phyloP scores from a whole-genome alignment of 2,329 filamentous ascomycete species.

The Fusarium guadeloupense region DNA sequence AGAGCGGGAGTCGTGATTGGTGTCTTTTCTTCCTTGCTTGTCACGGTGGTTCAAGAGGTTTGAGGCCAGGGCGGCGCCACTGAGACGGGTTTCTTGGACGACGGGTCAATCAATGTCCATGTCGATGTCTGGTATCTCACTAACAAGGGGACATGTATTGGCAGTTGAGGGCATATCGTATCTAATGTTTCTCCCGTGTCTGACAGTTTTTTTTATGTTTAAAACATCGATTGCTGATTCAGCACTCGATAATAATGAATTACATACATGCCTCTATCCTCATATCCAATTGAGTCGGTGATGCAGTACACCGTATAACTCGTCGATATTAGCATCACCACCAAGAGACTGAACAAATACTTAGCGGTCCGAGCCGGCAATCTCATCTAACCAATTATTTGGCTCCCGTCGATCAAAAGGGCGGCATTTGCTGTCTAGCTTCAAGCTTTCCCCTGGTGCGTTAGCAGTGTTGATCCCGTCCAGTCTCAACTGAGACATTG shows the following conservation, averaged over 20 bases:
- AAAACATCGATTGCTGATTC: not conserved
- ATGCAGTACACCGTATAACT: no score
- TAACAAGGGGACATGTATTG: not conserved
- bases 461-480: not conserved
- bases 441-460: not conserved
- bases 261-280: not conserved
- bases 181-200: not conserved
- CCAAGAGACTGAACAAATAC: not conserved
- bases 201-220: constrained; percentile 7
- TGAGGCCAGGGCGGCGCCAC: constrained; percentile 2
- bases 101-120: no score
- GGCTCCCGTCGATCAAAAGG: not conserved
- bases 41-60: not conserved
- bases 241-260: not conserved
- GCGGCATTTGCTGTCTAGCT: constrained; percentile 6
- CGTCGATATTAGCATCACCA: not conserved
- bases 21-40: not conserved
- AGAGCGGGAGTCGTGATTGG: not conserved
- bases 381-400: not conserved
- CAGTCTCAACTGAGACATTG: constrained; percentile 24
- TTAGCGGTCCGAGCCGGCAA: constrained; percentile 9
- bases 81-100: not conserved
- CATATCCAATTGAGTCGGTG: no score
- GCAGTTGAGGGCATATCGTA: not conserved
- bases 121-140: not conserved